Percentiles rank a stretch among this genome's conserved stretches.
Evolutionary conservation across 305 asterid genomes (phyloP).

Genomic region (Caryopteris hybrid): DNA sequence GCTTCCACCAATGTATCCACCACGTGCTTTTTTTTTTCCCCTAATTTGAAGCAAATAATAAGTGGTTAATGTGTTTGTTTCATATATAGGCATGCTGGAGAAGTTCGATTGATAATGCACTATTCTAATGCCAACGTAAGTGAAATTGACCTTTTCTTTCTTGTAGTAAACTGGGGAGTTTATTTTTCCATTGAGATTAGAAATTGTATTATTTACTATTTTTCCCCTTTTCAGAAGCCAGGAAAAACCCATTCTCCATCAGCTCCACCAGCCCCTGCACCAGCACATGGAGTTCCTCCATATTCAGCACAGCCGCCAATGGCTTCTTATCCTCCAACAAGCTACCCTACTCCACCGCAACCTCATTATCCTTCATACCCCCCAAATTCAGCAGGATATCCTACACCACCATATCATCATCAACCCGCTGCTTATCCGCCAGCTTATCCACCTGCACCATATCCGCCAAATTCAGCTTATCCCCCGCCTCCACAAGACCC

Average conservation of each 20-base stretch:
- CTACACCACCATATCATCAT: conserved; percentile 50
- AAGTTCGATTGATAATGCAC: conserved; percentile 84
- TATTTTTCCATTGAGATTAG: neutral
- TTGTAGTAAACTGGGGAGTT: neutral
- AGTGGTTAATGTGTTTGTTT: conserved; percentile 6
- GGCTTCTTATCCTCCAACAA: conserved; percentile 39
- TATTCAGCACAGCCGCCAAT: conserved; percentile 48
- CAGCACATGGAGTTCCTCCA: conserved; percentile 27
- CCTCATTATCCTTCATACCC: conserved; percentile 39
- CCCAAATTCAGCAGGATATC: conserved; percentile 47
- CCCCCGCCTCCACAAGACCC: conserved; percentile 58
- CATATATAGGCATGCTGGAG: conserved; percentile 77
- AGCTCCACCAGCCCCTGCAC: conserved; percentile 36
- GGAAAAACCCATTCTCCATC: conserved; percentile 48
- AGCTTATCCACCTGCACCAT: conserved; percentile 51
- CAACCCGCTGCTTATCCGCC: conserved; percentile 52
- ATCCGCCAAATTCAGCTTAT: conserved; percentile 57
- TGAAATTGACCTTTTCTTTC: neutral
- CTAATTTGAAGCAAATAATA: neutral
- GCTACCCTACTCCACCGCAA: conserved; percentile 25
- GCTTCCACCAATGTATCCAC: neutral
- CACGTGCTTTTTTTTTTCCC: neutral
- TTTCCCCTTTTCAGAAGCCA: conserved; percentile 50
- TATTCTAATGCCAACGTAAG: conserved; percentile 68
- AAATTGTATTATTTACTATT: neutral